phyloP scores from a whole-genome alignment of 495 filamentous ascomycete genomes.

The Penicillium mononematosum region DNA sequence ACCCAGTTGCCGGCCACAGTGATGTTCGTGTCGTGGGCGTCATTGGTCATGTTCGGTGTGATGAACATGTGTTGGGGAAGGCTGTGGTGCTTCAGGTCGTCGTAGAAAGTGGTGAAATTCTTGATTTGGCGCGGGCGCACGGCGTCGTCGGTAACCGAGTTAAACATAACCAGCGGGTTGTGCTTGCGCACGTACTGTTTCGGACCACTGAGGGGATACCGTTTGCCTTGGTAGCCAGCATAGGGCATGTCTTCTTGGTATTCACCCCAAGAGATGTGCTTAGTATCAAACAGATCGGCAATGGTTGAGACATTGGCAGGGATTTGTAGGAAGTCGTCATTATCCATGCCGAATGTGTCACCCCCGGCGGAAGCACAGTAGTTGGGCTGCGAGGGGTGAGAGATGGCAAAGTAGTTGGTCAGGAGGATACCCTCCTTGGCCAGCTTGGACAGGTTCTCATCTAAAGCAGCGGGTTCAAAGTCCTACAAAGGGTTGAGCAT shows the following conservation, averaged over 20 bases:
- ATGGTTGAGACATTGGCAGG: conserved; percentile 64
- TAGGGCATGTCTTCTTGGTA: conserved; percentile 72
- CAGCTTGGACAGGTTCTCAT: conserved; percentile 55
- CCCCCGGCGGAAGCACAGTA: conserved; percentile 63
- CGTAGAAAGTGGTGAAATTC: conserved; percentile 62
- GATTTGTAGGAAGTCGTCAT: conserved; percentile 58
- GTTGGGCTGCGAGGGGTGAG: conserved; percentile 71
- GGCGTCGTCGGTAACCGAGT: conserved; percentile 54
- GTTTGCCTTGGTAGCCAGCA: conserved; percentile 61
- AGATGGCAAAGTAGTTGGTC: conserved; percentile 61
- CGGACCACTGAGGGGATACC: conserved; percentile 45
- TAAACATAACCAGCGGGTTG: conserved; percentile 62
- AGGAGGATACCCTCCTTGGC: conserved; percentile 62
- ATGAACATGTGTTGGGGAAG: conserved; percentile 75
- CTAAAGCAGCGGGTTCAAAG: conserved; percentile 49
- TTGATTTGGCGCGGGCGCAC: conserved; percentile 62
- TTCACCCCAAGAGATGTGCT: conserved; percentile 64
- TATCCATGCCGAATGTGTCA: conserved; percentile 68
- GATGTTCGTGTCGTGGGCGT: conserved; percentile 68
- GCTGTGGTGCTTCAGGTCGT: conserved; percentile 54
- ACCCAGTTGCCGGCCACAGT: conserved; percentile 59
- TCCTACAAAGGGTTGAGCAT: conserved; percentile 41
- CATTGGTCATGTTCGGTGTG: conserved; percentile 75
- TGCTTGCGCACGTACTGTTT: conserved; percentile 80
- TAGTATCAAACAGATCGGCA: conserved; percentile 67